Conservation (phyloP, 345 rosid species). For the Lepidium aucheri region DNA sequence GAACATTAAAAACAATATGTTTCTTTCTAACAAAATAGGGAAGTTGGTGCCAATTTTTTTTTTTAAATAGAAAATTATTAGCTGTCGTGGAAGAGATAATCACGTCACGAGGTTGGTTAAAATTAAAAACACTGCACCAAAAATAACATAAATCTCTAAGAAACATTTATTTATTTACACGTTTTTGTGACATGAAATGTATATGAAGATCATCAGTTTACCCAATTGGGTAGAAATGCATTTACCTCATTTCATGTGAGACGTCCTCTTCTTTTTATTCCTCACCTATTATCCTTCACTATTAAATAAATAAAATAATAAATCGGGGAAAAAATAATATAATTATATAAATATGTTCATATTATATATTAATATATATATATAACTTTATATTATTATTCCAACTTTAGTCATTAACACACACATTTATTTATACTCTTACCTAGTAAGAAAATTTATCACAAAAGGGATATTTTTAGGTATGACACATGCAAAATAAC, state of each 20-base stretch:
- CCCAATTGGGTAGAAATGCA: slow-evolving; percentile 33
- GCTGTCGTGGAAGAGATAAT: slow-evolving; percentile 16
- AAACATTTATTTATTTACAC: slow-evolving; percentile 19
- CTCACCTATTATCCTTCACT: not conserved
- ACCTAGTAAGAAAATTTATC: too few relatives aligned
- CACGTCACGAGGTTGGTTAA: slow-evolving; percentile 56
- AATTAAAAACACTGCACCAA: not conserved
- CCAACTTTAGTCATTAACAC: not conserved
- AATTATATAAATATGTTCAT: too few relatives aligned
- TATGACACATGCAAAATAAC: too few relatives aligned
- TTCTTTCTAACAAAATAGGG: not conserved
- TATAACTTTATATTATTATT: not conserved
- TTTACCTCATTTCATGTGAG: slow-evolving; percentile 73
- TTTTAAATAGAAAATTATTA: not conserved
- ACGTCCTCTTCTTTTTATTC: slow-evolving; percentile 35
- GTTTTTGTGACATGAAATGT: slow-evolving; percentile 20
- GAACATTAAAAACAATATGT: too few relatives aligned
- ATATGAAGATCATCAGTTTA: slow-evolving; percentile 14
- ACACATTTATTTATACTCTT: too few relatives aligned
- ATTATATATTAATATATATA: too few relatives aligned
- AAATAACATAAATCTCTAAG: not conserved
- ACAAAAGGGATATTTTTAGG: too few relatives aligned
- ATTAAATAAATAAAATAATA: too few relatives aligned
- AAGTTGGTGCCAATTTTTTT: not conserved
- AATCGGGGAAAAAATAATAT: too few relatives aligned